Evolutionary conservation across 2,329 filamentous ascomycete genomes (phyloP), one percentile per base, ranked within the genome.

Genomic region (Fusarium veterinarium): DNA sequence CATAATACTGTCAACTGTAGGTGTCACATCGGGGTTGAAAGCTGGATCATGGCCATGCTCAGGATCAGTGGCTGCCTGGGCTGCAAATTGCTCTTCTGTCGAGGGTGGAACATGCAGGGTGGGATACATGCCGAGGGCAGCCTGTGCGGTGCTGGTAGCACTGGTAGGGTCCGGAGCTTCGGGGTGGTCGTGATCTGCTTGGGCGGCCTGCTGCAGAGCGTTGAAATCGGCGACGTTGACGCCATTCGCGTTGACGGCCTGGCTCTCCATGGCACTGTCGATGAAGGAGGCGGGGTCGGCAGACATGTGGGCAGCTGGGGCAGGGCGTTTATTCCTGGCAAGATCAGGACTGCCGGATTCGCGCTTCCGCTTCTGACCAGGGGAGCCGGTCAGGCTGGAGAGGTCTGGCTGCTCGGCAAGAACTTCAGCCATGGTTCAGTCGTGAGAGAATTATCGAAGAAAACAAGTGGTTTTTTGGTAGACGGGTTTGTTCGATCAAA

Each of bases 61-160:
- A 35, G 59, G 60, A 68, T 82, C 81, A n/a, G 75, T 71, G 17
- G 81, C 80, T 5, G 82, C 79, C 75, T 90, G 88, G n/a, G 85
- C 84, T 10, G 87, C 87, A 78, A 90, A 90, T 20, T 88, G 87
- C 80, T 90, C 88, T 75, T 90, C 88, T 1, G 88, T 90, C 6
- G 87, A 83, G 28, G 85, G 84, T 6, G 88, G 88, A 6, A 90
- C 86, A 71, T 90, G 88, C 6, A 90, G 81, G 4, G 88, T 88
- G 9, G 88, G 88, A 76, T 89, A 90, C 84, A 90, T 88, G 62
- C 86, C 86, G 6, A 90, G 81, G 33, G 88, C 88, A 17, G 89
- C 89, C 44, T 89, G 88, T 9, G 89, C 89, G 19, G 89, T 90
- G 74, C 84, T 90, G 8, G 88, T 89, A 25, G 87, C 88, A 75